A percentile compares a stretch with the other conserved stretches of the same genome.
These are phyloP conservation scores for Mortierella sp. DNA, from an alignment of 371 early-diverging fungal species.

Conservation along the genomic window DNA sequence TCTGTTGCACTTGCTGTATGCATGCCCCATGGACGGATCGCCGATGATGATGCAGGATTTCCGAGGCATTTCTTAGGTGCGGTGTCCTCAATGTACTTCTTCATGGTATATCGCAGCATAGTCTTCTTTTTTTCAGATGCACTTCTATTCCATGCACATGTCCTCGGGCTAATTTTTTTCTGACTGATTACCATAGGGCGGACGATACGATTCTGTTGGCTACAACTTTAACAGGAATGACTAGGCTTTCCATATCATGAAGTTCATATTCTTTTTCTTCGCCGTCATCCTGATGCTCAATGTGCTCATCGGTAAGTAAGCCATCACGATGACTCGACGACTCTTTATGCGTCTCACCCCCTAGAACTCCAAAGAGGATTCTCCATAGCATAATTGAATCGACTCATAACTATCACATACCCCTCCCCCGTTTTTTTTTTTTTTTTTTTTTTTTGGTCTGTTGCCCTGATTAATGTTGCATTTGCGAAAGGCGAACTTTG, in stretches of 20 bases:
- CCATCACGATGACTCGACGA: too few relatives aligned
- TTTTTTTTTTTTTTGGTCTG: too few relatives aligned
- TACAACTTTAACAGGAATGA: neutral
- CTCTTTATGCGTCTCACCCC: too few relatives aligned
- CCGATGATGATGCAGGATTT: neutral
- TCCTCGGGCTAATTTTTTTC: too few relatives aligned
- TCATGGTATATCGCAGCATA: neutral
- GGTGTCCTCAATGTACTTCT: neutral
- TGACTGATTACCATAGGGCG: neutral
- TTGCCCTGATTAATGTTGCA: constrained; percentile 15
- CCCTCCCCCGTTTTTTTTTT: too few relatives aligned
- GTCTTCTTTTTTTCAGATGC: too few relatives aligned
- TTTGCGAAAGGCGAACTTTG: constrained; percentile 12
- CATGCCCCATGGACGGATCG: constrained; percentile 1
- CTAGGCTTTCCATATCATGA: neutral
- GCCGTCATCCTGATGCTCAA: constrained; percentile 26
- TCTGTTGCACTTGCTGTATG: constrained; percentile 16
- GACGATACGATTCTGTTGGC: neutral
- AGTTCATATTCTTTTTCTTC: constrained; percentile 22
- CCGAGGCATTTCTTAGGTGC: neutral
- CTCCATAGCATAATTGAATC: too few relatives aligned
- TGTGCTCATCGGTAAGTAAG: constrained; percentile 21
- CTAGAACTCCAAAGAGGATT: too few relatives aligned
- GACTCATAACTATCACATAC: too few relatives aligned
- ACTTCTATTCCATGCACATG: too few relatives aligned